These are phyloP conservation scores for Clitocybe nebularis DNA, from an alignment of 1,284 basidiomycete genomes.

Conservation along the genomic window DNA sequence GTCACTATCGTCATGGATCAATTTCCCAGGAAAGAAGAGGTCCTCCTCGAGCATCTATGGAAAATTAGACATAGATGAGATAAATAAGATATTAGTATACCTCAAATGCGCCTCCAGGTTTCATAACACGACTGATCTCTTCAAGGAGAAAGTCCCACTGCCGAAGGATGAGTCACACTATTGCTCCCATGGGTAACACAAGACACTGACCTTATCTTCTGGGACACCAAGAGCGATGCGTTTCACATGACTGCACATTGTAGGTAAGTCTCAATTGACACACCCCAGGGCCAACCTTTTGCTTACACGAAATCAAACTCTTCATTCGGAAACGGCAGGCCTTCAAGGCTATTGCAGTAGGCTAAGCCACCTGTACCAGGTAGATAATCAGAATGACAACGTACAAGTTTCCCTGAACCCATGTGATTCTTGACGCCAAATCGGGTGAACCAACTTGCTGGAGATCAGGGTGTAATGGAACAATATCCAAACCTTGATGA, in stretches of 20 bases:
- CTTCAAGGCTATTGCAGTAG: constrained; percentile 45
- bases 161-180: background rate
- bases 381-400: constrained; percentile 21
- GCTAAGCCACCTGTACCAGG: constrained; percentile 6
- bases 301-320: constrained; percentile 73
- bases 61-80: background rate
- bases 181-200: background rate
- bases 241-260: constrained; percentile 50
- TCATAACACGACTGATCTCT: constrained; percentile 65
- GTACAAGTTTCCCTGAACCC: constrained; percentile 69
- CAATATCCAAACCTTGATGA: constrained; percentile 59
- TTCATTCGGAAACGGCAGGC: constrained; percentile 61
- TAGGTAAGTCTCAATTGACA: background rate
- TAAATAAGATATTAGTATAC: constrained; percentile 24
- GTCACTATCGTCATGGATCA: constrained; percentile 23
- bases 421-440: constrained; percentile 55
- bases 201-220: constrained; percentile 54
- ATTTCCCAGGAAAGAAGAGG: constrained; percentile 59
- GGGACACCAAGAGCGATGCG: constrained; percentile 68
- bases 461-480: constrained; percentile 64
- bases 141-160: constrained; percentile 65
- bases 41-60: constrained; percentile 66
- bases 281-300: background rate
- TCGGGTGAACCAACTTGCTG: constrained; percentile 49
- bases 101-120: constrained; percentile 63